A percentile compares a stretch with the other conserved stretches of the same genome.
These are phyloP conservation scores for Penicillium sp. DNA, from an alignment of 2,329 filamentous ascomycete genomes.

Conservation along the genomic window DNA sequence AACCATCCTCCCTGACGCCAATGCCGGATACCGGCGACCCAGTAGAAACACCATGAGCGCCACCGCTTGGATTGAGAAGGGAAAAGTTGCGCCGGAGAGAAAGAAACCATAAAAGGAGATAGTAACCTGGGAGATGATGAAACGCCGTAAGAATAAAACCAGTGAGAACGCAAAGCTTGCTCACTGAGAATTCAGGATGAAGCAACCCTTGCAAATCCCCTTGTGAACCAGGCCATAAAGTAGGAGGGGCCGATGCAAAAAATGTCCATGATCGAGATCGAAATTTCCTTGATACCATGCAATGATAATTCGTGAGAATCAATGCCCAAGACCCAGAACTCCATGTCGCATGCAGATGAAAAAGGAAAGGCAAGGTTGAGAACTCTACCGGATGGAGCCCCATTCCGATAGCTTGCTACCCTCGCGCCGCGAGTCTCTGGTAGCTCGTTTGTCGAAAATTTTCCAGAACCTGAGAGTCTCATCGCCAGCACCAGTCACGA, in stretches of 20 bases:
- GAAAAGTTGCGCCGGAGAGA: slow-evolving; percentile 12
- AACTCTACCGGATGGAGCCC: slow-evolving; percentile 69
- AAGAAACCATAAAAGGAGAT: slow-evolving; percentile 4
- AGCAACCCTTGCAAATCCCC: background rate
- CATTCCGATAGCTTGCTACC: slow-evolving; percentile 70
- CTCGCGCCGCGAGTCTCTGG: slow-evolving; percentile 67
- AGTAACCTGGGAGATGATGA: background rate
- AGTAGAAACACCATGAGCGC: slow-evolving; percentile 34
- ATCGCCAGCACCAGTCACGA: slow-evolving; percentile 94
- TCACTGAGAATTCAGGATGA: background rate
- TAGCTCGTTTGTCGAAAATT: slow-evolving; percentile 81
- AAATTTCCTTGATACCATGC: slow-evolving; percentile 25
- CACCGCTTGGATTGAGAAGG: slow-evolving; percentile 24
- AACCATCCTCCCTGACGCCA: slow-evolving; percentile 15
- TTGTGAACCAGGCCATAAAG: slow-evolving; percentile 23
- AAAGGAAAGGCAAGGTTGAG: slow-evolving; percentile 11
- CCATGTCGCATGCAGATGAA: slow-evolving; percentile 37
- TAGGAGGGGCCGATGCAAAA: slow-evolving; percentile 31
- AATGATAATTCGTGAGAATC: slow-evolving; percentile 21
- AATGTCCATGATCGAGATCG: slow-evolving; percentile 15
- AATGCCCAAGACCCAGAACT: slow-evolving; percentile 29
- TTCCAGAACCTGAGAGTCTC: slow-evolving; percentile 98
- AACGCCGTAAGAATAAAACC: background rate
- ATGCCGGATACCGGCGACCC: slow-evolving; percentile 22
- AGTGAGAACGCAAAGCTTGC: background rate